These are phyloP conservation scores for Sporothrix globosa DNA, from an alignment of 2,329 filamentous ascomycete genomes.

Conservation along the genomic window DNA sequence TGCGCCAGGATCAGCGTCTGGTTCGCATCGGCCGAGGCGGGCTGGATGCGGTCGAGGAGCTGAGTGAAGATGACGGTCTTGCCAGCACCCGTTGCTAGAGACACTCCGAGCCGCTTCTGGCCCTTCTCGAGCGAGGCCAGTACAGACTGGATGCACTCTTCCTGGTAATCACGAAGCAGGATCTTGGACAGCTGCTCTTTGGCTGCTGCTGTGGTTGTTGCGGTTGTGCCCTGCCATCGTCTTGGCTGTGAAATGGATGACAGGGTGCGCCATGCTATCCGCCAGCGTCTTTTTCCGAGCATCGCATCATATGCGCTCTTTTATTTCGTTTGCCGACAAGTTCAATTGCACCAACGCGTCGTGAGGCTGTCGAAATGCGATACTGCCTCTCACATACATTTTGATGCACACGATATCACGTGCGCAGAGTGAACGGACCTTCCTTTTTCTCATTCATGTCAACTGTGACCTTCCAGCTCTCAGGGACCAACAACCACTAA, in stretches of 20 bases:
- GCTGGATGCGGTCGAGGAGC: slow-evolving; percentile 75
- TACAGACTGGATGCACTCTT: slow-evolving; percentile 87
- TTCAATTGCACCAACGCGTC: neutral
- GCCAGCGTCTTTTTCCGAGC: slow-evolving; percentile 21
- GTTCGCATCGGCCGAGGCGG: slow-evolving; percentile 59
- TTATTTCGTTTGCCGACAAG: neutral
- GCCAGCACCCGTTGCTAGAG: slow-evolving; percentile 82
- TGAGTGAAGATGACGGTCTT: slow-evolving; percentile 98
- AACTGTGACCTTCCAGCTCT: neutral
- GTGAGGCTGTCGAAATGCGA: neutral
- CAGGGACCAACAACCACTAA: neutral
- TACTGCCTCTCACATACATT: neutral
- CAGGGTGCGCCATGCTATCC: slow-evolving; percentile 23
- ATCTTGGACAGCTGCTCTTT: slow-evolving; percentile 43
- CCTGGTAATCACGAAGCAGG: slow-evolving; percentile 79
- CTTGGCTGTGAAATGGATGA: slow-evolving; percentile 3
- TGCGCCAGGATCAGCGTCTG: slow-evolving; percentile 92
- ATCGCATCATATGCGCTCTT: slow-evolving; percentile 23
- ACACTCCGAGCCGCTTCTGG: slow-evolving; percentile 79
- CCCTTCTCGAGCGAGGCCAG: slow-evolving; percentile 69
- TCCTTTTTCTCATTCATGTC: neutral
- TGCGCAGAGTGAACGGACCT: neutral
- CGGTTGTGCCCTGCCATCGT: slow-evolving; percentile 15
- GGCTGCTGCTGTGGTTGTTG: neutral
- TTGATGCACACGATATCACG: slow-evolving; percentile 11